Evolutionary conservation across 78 protist species (phyloP).

Genomic region (Mantamonas sphyraenae): DNA sequence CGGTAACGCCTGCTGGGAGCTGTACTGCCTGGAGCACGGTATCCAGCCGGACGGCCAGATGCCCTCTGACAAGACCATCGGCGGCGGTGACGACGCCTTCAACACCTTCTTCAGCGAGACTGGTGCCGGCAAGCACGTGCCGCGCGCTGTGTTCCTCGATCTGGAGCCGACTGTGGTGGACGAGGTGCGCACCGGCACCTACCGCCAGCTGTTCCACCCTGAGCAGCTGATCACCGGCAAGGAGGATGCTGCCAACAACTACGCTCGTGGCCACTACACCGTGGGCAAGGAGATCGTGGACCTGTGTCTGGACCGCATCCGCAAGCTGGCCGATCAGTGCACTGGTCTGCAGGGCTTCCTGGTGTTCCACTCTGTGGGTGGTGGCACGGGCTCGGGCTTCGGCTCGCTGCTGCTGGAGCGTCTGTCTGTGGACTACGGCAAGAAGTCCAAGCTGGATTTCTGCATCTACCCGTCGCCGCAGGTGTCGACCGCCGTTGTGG

Average conservation of each 20-base stretch:
- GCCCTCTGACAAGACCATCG: slow-evolving; percentile 84
- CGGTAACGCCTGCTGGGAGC: slow-evolving; percentile 97
- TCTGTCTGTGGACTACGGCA: slow-evolving; percentile 95
- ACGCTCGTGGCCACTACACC: slow-evolving; percentile 99
- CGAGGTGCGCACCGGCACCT: slow-evolving; percentile 89
- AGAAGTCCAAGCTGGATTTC: slow-evolving; percentile 95
- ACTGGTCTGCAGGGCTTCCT: slow-evolving; percentile 96
- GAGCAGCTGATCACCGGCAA: slow-evolving; percentile 96
- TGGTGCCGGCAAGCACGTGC: slow-evolving; percentile 80
- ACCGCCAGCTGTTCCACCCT: slow-evolving; percentile 95
- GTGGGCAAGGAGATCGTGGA: slow-evolving; percentile 93
- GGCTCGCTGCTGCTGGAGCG: slow-evolving; percentile 90
- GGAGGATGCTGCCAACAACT: slow-evolving; percentile 99
- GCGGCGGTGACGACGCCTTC: slow-evolving; percentile 77
- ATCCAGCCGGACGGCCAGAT: slow-evolving; percentile 90
- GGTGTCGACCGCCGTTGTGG: slow-evolving; percentile 96
- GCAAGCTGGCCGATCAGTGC: slow-evolving; percentile 97
- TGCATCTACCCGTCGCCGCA: slow-evolving; percentile 91
- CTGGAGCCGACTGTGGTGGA: slow-evolving; percentile 94
- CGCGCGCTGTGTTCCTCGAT: slow-evolving; percentile 87
- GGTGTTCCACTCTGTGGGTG: slow-evolving; percentile 92
- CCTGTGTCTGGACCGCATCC: slow-evolving; percentile 85
- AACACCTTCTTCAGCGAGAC: slow-evolving; percentile 90
- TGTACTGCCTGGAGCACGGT: slow-evolving; percentile 95
- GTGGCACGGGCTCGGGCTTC: slow-evolving; percentile 99